Base-by-base conservation (phyloP, 768 basidiomycete species). In the Tephrocybe sp. region DNA sequence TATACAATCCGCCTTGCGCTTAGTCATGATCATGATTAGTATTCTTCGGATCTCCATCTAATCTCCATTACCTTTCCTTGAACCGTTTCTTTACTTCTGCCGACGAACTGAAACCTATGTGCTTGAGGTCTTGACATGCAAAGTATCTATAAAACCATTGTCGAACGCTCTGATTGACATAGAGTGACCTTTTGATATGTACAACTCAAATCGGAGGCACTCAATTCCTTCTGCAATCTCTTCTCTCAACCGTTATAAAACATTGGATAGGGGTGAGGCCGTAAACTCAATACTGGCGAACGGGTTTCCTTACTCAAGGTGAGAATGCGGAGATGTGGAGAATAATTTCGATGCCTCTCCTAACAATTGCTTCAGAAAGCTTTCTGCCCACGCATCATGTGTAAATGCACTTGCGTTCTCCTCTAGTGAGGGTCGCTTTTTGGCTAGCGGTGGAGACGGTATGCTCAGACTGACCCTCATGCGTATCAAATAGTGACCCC, bases 361-460 rank as follows among this genome's bases (percentile, higher is more conserved):
- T n/a, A n/a, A n/a, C n/a, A n/a, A 30, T 11, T 10, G 26, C 9
- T 33, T 2, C 56, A 77, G 75, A 37, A 71, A 67, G 46, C 58
- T 78, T 11, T 37, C 53, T 12, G 77, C 70, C 3, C 86, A 87
- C 62, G 71, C 66, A 28, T 84, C 85, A 9, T 88, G 86, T 62
- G 77, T 88, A 38, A 88, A 88, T 61, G 76, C 76, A 10, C 74
- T 88, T 15, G 63, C 73, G 1, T 86, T 86, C 53, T 86, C 85
- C 2, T 76, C 77, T n/a, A 66, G 74, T 7, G 77, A 79, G 26
- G 84, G 82, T 1, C 73, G 79, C 49, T 85, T 83, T 68, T 63
- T 88, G 34, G 85, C 84, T 2, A 85, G 81, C 58, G 86, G 83
- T 24, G 86, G 86, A 28, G 86, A 88, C 65, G 85, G 84, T 85